A percentile compares a stretch with the other conserved stretches of the same genome.
Conservation (phyloP, 2,329 filamentous ascomycete genomes). For the Aspergillus ochraceus region DNA sequence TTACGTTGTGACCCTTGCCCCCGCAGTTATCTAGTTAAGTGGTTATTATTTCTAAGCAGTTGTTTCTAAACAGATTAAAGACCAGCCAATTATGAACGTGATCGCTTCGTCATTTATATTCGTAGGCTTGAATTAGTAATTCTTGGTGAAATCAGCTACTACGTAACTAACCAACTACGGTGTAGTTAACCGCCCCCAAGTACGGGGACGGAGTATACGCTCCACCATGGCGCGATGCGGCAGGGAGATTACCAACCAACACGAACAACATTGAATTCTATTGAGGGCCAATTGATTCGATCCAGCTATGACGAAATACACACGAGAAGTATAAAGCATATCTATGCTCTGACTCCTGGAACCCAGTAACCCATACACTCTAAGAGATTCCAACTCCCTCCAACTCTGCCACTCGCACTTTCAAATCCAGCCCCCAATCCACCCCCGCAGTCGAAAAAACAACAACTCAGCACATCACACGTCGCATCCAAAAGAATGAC, state of each 20-base stretch:
- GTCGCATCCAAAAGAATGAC: constrained; percentile 20
- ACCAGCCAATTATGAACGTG: neutral
- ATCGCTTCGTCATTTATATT: neutral
- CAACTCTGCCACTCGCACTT: too few species aligned
- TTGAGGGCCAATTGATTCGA: neutral
- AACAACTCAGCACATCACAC: neutral
- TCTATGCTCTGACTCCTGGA: neutral
- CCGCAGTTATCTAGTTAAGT: too few species aligned
- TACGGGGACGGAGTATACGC: too few species aligned
- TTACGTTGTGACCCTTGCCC: too few species aligned
- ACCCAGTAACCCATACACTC: too few species aligned
- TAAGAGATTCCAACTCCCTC: too few species aligned
- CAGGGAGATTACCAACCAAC: neutral
- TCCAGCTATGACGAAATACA: neutral
- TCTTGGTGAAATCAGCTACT: neutral
- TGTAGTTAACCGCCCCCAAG: too few species aligned
- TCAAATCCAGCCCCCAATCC: neutral
- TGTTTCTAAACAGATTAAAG: neutral
- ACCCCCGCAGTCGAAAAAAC: neutral
- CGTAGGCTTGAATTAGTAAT: neutral
- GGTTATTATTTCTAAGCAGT: too few species aligned
- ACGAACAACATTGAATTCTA: neutral
- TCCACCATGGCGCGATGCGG: neutral
- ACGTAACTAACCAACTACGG: too few species aligned
- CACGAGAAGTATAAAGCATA: neutral